Conservation (phyloP, 2,329 filamentous ascomycete genomes). For the Tolypocladium guangdongense region DNA sequence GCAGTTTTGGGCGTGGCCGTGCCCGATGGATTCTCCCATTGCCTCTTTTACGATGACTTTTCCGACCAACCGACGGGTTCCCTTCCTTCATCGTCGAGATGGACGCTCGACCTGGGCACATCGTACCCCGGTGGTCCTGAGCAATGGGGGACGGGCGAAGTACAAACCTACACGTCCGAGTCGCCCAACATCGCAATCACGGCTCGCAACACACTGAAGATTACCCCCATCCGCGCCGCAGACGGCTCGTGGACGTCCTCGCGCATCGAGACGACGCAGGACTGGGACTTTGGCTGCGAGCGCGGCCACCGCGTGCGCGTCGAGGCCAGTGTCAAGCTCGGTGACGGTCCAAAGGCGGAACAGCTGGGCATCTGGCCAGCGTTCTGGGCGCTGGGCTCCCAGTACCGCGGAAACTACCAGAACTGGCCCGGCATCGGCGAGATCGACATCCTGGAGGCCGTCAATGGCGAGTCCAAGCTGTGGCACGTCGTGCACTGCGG, state of each 20-base stretch:
- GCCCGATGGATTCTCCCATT: conserved; percentile 9
- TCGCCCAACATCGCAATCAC: conserved; percentile 29
- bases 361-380: conserved; percentile 35
- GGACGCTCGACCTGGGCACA: conserved; percentile 33
- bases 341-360: conserved; percentile 10
- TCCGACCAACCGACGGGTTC: not conserved
- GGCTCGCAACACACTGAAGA: conserved; percentile 22
- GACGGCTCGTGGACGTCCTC: conserved; percentile 29
- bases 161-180: conserved; percentile 32
- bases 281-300: conserved; percentile 22
- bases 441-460: conserved; percentile 32
- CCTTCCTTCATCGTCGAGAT: conserved; percentile 27
- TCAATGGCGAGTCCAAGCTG: conserved; percentile 24
- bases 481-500: conserved; percentile 33
- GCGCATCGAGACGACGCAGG: conserved; percentile 27
- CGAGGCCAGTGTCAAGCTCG: conserved; percentile 27
- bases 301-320: conserved; percentile 23
- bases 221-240: conserved; percentile 18
- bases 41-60: conserved; percentile 20
- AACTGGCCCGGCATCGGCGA: conserved; percentile 33
- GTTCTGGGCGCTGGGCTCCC: conserved; percentile 32
- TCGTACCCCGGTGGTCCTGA: conserved; percentile 32
- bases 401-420: conserved; percentile 24
- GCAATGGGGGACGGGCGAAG: conserved; percentile 38
- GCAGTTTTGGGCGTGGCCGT: not conserved